Evolutionary conservation across 1,139 yeast genomes (phyloP).

Genomic region (Zygosaccharomyces sapae): DNA sequence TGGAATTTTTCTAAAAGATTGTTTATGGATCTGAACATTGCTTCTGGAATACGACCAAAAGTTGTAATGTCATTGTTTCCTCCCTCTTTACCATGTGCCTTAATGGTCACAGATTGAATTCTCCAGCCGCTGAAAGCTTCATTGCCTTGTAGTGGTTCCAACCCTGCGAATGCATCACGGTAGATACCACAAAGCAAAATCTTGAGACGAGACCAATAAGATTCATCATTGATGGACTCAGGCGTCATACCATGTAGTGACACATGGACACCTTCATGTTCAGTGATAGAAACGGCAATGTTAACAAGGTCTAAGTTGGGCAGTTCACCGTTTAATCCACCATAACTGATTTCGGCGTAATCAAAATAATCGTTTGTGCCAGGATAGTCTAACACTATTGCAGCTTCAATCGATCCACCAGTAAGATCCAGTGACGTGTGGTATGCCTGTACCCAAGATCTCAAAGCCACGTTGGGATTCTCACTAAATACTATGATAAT

Average conservation of each 20-base stretch:
- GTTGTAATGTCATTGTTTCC: conserved; percentile 70
- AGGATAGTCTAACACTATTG: conserved; percentile 78
- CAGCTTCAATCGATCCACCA: conserved; percentile 93
- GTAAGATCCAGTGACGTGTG: conserved; percentile 81
- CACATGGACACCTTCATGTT: conserved; percentile 69
- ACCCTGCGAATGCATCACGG: conserved; percentile 67
- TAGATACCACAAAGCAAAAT: conserved; percentile 63
- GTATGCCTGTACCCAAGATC: conserved; percentile 92
- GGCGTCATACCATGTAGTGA: conserved; percentile 59
- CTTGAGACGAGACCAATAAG: conserved; percentile 50
- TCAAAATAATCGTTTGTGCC: conserved; percentile 64
- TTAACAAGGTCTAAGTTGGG: conserved; percentile 90
- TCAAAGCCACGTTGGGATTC: conserved; percentile 62
- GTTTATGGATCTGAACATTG: conserved; percentile 84
- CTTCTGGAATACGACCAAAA: conserved; percentile 85
- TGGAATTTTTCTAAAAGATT: conserved; percentile 93
- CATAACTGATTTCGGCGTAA: conserved; percentile 69
- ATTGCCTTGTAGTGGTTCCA: conserved; percentile 59
- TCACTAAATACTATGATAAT: conserved; percentile 80
- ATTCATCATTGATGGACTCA: conserved; percentile 45
- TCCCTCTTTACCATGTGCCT: conserved; percentile 57
- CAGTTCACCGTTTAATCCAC: conserved; percentile 90
- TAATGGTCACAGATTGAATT: conserved; percentile 80
- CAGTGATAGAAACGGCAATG: conserved; percentile 65
- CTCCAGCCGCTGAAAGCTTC: conserved; percentile 97